A percentile compares a stretch with the other conserved stretches of the same genome.
Evolutionary conservation across 345 rosid genomes (phyloP).

Genomic region (sweet orange (Citrus sinensis)): DNA sequence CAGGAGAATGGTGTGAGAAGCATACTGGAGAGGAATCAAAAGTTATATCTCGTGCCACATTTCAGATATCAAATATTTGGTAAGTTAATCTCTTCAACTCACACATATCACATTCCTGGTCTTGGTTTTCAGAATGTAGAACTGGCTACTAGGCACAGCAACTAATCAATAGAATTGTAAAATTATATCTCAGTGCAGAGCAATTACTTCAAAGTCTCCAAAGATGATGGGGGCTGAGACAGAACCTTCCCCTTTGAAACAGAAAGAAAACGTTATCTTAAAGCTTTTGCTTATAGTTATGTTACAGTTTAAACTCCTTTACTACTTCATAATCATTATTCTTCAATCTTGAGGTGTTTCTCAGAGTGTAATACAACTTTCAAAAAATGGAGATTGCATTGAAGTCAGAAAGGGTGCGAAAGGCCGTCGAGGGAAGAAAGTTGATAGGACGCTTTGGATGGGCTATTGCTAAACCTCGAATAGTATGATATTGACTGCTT

Average conservation of each 20-base stretch:
- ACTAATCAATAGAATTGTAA: too few relatives aligned
- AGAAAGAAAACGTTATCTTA: not conserved
- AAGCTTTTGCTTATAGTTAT: not conserved
- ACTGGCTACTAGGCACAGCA: not conserved
- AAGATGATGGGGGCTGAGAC: not conserved
- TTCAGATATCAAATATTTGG: too few relatives aligned
- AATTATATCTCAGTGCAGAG: not conserved
- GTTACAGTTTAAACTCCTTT: not conserved
- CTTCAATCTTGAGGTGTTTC: not conserved
- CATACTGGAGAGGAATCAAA: too few relatives aligned
- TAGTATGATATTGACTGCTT: not conserved
- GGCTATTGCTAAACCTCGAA: conserved; percentile 23
- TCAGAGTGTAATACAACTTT: conserved; percentile 19
- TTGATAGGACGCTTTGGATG: conserved; percentile 90
- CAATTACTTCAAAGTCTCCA: not conserved
- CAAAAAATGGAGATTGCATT: conserved; percentile 69
- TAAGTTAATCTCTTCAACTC: too few relatives aligned
- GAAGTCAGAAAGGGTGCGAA: conserved; percentile 66
- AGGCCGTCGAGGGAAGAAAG: conserved; percentile 80
- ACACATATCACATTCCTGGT: not conserved
- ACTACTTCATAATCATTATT: not conserved
- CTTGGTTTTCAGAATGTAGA: not conserved
- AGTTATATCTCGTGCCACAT: too few relatives aligned
- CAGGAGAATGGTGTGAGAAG: too few relatives aligned
- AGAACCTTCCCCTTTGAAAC: not conserved